Evolutionary conservation across 139 green algal species (phyloP), one percentile per base, ranked within the genome.

Genomic region (Klebsormidium nitens): DNA sequence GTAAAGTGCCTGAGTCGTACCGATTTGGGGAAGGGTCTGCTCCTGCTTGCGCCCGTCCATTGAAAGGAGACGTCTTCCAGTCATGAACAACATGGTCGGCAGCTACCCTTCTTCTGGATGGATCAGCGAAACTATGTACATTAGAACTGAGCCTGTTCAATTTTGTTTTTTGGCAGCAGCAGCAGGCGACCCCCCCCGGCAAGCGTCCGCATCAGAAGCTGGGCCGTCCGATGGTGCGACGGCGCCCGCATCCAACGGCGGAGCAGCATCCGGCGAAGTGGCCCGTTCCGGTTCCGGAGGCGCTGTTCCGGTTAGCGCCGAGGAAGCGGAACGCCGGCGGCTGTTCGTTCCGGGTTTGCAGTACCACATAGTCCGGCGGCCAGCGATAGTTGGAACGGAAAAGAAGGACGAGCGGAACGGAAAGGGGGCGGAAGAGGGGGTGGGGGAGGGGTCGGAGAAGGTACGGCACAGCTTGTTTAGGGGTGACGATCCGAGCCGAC

Each of bases 361-460:
- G 23, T 74, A 66, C 31, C 66, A 74, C 17, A 74, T 74, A 49
- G 36, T 74, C 19, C 66, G 66, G 14, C 29, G 64, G 47, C 42
- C 64, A 66, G 11, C 36, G 59, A 36, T n/a, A 66, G 26, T 5
- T n/a, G 59, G 59, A 29, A 31, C 29, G 44, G 59, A 36, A 36
- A 28, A 37, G 17, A 52, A 14, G 39, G 4, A 66, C 5, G 59
- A 66, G 14, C 36, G 44, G 59, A 34, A 42, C 29, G 59, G 28
- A 5, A 23, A 66, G 28, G 59, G 28, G 23, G 4, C 39, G 55
- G 55, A 11, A 14, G 8, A 63, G 55, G 8, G 32, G 55, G 32
- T 11, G 55, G 55, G 32, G 55, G 55, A 6, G 8, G 5, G 52
- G 37, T 61, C 37, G 14, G 44, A 66, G 32, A 70, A 61, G 36